A percentile compares a stretch with the other conserved stretches of the same genome.
Conservation (phyloP, 345 rosid species). For the Populus deltoides region DNA sequence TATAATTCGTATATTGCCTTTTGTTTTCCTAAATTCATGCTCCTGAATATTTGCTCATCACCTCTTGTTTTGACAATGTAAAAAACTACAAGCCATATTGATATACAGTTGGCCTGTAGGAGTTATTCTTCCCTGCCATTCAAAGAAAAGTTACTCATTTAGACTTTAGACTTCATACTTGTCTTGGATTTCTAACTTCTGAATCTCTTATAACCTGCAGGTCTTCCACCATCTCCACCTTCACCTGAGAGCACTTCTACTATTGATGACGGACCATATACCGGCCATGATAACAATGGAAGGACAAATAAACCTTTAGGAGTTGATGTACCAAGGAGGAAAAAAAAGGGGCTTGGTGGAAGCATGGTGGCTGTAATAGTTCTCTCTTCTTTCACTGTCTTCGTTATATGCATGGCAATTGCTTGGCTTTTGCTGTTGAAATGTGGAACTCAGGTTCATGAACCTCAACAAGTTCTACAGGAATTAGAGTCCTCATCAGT, state of each 20-base stretch:
- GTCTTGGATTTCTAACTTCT: slow-evolving; percentile 3
- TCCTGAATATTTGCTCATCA: neutral
- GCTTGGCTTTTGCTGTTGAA: slow-evolving; percentile 38
- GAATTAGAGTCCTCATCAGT: slow-evolving; percentile 15
- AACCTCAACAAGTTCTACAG: slow-evolving; percentile 22
- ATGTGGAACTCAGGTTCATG: slow-evolving; percentile 22
- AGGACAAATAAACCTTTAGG: slow-evolving; percentile 54
- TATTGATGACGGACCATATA: slow-evolving; percentile 35
- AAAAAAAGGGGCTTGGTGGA: slow-evolving; percentile 32
- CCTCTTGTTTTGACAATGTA: neutral
- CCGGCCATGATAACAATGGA: slow-evolving; percentile 33
- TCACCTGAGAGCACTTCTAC: slow-evolving; percentile 34
- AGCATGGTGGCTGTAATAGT: slow-evolving; percentile 44
- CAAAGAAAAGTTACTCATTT: neutral
- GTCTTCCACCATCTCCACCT: slow-evolving; percentile 72
- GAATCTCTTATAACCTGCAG: slow-evolving; percentile 22
- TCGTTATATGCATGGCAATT: slow-evolving; percentile 36
- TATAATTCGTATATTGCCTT: no score
- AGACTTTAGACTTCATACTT: neutral
- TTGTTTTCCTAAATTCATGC: neutral
- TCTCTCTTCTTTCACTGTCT: slow-evolving; percentile 47
- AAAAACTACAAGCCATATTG: neutral
- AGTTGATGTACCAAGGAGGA: slow-evolving; percentile 44
- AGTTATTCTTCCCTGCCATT: neutral
- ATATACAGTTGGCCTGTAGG: neutral